Base-by-base conservation (phyloP, 345 rosid genomes). In the Crucihimalaya himalaica region DNA sequence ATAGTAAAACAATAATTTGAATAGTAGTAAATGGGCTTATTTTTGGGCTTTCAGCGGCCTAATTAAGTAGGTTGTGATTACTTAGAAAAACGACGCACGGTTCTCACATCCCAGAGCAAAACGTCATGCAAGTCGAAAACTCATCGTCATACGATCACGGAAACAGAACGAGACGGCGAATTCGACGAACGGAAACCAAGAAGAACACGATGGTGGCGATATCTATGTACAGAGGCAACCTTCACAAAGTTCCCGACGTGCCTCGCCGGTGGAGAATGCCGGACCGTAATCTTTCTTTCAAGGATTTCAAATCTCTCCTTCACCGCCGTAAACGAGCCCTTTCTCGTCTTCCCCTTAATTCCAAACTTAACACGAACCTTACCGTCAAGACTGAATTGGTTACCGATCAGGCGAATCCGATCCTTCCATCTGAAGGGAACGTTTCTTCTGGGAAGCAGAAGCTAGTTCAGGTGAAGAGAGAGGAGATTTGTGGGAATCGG, bases 181-280 rank as follows among this genome's bases (percentile, higher is more conserved):
- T 66, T 60, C 31, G 63, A 51, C 58, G 64, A 70, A 42, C 76
- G 43, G 66, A 54, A 54, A 50, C 52, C 23, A 35, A 20, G 20
- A 16, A 8, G 27, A 74, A 54, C 7, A 42, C 16, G n/a, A 84
- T 93, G 98, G 98, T 91, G 84, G 89, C 96, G 62, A 84, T 93
- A 28, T 93, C 98, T 16, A 80, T 93, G 46, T 91, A 90, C 92
- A 83, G 97, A 76, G 97, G 98, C 45, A 91, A 90, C 79, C 87
- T 93, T 34, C 98, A 91, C 84, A 82, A 89, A 77, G 86, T 86
- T 31, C 88, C 94, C 18, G 92, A 85, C 74, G 84, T 82, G 0
- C 91, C 91, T 70, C 89, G 98, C 37, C 85, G 86, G 48, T 93
- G 97, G 98, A 81, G 42, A 8, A 85, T 86, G 94, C 97, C 97